Percentiles rank a stretch among this genome's conserved stretches.
Evolutionary conservation across 306 rosid species (phyloP).

Genomic region (Malus sieversii): DNA sequence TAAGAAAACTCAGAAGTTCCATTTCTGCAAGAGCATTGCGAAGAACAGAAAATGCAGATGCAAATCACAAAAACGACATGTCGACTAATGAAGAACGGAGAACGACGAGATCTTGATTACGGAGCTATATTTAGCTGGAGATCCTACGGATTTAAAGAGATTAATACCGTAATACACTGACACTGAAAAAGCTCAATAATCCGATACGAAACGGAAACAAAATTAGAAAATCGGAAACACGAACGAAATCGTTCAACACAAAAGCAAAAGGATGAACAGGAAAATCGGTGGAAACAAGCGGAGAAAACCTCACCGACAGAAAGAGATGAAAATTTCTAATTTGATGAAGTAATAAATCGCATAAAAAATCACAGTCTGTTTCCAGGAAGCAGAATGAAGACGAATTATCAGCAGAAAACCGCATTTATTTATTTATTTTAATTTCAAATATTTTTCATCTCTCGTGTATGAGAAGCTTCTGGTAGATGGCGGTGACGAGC

Average conservation of each 20-base stretch:
- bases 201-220: not conserved
- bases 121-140: constrained; percentile 11
- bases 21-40: constrained; percentile 1
- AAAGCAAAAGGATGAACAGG: not conserved
- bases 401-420: not conserved
- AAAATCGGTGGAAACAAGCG: not conserved
- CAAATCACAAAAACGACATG: not conserved
- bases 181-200: not conserved
- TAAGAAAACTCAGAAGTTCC: not conserved
- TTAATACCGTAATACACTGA: not conserved
- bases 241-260: not conserved
- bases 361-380: not conserved
- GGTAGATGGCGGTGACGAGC: not conserved
- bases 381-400: not conserved
- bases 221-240: not conserved
- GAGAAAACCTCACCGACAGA: constrained; percentile 44
- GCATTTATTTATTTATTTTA: not conserved
- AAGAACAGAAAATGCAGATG: not conserved
- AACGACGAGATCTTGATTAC: constrained; percentile 24
- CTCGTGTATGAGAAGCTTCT: not conserved
- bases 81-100: not conserved
- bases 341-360: not conserved
- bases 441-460: not conserved
- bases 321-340: not conserved
- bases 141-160: constrained; percentile 13